These are phyloP conservation scores for Veloporphyrellus conicus DNA, from an alignment of 1,284 basidiomycete species.

Conservation along the genomic window DNA sequence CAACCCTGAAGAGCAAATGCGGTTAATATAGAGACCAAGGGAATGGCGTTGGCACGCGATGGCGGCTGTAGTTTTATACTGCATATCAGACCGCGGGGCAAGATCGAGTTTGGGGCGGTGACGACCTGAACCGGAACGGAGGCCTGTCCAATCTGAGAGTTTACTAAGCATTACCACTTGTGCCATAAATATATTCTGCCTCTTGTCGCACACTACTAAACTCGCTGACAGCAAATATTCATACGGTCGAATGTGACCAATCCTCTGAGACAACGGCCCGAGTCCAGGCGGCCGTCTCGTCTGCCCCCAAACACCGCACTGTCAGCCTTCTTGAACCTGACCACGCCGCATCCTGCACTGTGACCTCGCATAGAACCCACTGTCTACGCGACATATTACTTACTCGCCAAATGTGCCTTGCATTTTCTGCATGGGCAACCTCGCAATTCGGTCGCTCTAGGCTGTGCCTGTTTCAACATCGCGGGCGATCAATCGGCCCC, in stretches of 20 bases:
- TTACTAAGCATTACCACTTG: not conserved
- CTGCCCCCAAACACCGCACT: not conserved
- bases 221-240: conserved; percentile 12
- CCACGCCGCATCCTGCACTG: conserved; percentile 15
- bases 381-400: not conserved
- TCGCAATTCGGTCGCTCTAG: not conserved
- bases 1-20: conserved; percentile 1
- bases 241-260: not conserved
- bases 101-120: conserved; percentile 2
- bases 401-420: conserved; percentile 12
- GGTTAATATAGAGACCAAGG: not conserved
- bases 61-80: conserved; percentile 25
- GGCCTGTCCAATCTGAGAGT: not conserved
- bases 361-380: not conserved
- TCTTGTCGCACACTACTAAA: conserved; percentile 25
- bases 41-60: not conserved
- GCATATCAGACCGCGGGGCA: not conserved
- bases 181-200: too few species aligned
- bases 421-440: conserved; percentile 10
- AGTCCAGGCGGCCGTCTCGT: not conserved
- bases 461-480: not conserved
- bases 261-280: not conserved
- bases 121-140: conserved; percentile 4
- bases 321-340: not conserved
- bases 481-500: not conserved